Conservation (phyloP, 208 protist species). For the Leishmania tropica region DNA sequence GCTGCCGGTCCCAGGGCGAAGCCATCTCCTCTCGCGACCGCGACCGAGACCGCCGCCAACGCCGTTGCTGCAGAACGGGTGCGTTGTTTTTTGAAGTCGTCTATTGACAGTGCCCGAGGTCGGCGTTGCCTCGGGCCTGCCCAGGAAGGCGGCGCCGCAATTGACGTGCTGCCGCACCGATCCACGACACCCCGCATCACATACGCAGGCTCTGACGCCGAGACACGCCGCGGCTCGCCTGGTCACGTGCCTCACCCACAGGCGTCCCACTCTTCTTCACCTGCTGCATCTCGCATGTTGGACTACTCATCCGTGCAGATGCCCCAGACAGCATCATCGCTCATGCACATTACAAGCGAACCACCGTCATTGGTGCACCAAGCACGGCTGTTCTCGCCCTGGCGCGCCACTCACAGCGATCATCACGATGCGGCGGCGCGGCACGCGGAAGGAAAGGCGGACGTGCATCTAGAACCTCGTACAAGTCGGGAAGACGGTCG, state of each 20-base stretch:
- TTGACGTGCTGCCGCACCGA: neutral
- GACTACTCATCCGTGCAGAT: constrained; percentile 30
- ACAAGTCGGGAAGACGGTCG: neutral
- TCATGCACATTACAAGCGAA: neutral
- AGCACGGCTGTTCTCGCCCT: neutral
- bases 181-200: neutral
- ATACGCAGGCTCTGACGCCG: neutral
- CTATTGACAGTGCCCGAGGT: constrained; percentile 16
- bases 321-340: constrained; percentile 1
- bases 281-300: constrained; percentile 23
- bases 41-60: neutral
- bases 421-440: neutral
- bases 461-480: neutral
- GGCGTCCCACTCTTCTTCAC: constrained; percentile 7
- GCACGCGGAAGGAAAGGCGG: neutral
- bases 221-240: neutral
- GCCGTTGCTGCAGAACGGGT: constrained; percentile 11
- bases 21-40: neutral
- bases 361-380: neutral
- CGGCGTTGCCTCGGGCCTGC: constrained; percentile 6
- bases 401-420: neutral
- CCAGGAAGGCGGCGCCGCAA: neutral
- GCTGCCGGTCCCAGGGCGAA: neutral
- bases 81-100: constrained; percentile 17
- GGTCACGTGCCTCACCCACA: neutral